These are phyloP conservation scores for Porcisia deanei DNA, from an alignment of 208 protist genomes.

Conservation along the genomic window DNA sequence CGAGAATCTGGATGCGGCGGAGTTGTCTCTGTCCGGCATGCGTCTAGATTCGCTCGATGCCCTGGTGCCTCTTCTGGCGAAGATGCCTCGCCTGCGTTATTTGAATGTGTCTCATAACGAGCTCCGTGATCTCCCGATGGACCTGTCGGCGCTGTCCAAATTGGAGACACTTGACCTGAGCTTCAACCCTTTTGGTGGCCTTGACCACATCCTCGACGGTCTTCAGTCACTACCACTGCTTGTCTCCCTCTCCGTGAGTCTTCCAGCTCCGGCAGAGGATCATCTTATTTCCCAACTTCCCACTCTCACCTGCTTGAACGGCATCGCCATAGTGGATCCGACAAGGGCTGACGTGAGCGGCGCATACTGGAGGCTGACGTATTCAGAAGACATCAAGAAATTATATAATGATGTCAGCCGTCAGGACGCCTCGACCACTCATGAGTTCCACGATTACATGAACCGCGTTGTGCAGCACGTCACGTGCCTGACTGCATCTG, in stretches of 20 bases:
- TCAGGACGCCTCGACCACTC: conserved; percentile 23
- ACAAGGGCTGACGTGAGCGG: conserved; percentile 12
- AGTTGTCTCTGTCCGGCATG: conserved; percentile 41
- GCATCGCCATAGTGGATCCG: conserved; percentile 13
- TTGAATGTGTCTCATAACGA: conserved; percentile 59
- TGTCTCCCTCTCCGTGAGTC: conserved; percentile 46
- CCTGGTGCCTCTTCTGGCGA: conserved; percentile 48
- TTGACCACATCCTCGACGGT: conserved; percentile 51
- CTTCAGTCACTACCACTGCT: conserved; percentile 56
- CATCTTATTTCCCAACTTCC: conserved; percentile 69
- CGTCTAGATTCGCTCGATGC: conserved; percentile 48
- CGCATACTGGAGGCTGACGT: conserved; percentile 38
- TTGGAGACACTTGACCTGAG: conserved; percentile 55
- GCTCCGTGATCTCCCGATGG: conserved; percentile 47
- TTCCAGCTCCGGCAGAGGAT: conserved; percentile 63
- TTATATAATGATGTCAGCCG: conserved; percentile 47
- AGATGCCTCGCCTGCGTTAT: conserved; percentile 39
- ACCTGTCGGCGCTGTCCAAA: conserved; percentile 44
- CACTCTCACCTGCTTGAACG: conserved; percentile 20
- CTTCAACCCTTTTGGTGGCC: conserved; percentile 48
- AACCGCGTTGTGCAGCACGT: conserved; percentile 69
- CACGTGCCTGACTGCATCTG: conserved; percentile 49
- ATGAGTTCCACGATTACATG: conserved; percentile 72
- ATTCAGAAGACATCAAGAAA: conserved; percentile 38
- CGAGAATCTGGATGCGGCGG: conserved; percentile 25